Evolutionary conservation across 306 rosid species (phyloP).

Genomic region (Rubus idaeus): DNA sequence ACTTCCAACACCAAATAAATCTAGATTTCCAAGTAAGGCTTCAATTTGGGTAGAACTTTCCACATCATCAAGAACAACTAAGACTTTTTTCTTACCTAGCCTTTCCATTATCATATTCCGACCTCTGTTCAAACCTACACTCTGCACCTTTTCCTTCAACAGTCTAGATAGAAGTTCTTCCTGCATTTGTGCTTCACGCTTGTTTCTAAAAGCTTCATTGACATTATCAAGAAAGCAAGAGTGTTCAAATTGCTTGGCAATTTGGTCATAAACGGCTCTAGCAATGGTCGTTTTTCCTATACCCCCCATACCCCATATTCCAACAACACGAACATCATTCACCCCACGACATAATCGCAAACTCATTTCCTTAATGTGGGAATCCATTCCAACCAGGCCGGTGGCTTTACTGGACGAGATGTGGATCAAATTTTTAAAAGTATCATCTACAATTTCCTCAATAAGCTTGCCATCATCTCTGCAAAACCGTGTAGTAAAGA

Average conservation of each 20-base stretch:
- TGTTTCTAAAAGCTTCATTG: conserved; percentile 1
- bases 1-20: not conserved
- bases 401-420: not conserved
- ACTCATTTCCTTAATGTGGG: not conserved
- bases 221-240: conserved; percentile 3
- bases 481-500: not conserved
- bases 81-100: too few relatives aligned
- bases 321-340: conserved; percentile 1
- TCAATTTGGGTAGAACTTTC: not conserved
- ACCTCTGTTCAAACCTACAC: not conserved
- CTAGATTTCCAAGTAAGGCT: not conserved
- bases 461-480: not conserved
- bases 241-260: too few relatives aligned
- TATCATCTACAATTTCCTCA: not conserved
- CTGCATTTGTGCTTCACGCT: not conserved
- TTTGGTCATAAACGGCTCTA: too few relatives aligned
- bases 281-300: conserved; percentile 11
- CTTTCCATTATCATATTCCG: too few relatives aligned
- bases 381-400: conserved; percentile 13
- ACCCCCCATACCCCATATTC: conserved; percentile 38
- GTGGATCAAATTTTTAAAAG: not conserved
- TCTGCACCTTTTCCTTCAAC: not conserved
- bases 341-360: not conserved
- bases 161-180: conserved; percentile 3
- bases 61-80: not conserved